Evolutionary conservation across 179 eudicot species (phyloP).

Genomic region (Camellia oleifera): DNA sequence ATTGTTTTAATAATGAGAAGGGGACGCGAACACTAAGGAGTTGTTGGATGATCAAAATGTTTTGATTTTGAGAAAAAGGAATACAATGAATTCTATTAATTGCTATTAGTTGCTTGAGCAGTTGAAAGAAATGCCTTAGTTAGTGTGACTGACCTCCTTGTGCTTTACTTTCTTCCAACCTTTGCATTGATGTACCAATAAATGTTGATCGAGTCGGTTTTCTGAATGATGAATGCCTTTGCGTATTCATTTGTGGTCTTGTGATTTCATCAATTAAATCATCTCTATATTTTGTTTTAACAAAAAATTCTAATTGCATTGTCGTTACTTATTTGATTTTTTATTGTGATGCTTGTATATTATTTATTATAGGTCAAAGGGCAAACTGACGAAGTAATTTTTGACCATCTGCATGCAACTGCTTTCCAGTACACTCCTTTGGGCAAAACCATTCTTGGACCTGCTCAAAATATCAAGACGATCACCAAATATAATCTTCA

Average conservation of each 20-base stretch:
- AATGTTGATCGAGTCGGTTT: neutral
- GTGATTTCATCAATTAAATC: neutral
- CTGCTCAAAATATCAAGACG: conserved; percentile 48
- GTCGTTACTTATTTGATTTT: neutral
- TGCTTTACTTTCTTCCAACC: conserved; percentile 1
- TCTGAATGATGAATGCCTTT: neutral
- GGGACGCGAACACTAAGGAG: neutral
- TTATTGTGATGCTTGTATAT: conserved; percentile 2
- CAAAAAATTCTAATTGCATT: neutral
- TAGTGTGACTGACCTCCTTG: neutral
- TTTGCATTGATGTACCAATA: neutral
- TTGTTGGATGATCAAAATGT: neutral
- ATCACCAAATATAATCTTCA: conserved; percentile 52
- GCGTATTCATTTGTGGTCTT: neutral
- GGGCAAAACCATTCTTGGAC: conserved; percentile 66
- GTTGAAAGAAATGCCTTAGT: neutral
- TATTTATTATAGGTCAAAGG: conserved; percentile 41
- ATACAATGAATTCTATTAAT: no score
- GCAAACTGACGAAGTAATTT: conserved; percentile 56
- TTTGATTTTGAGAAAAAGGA: neutral
- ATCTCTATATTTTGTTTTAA: neutral
- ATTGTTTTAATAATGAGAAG: neutral
- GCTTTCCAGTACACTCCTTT: conserved; percentile 84
- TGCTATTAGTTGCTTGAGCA: neutral
- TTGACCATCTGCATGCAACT: conserved; percentile 84